Percentiles rank a stretch among this genome's conserved stretches.
Evolutionary conservation across 2,329 filamentous ascomycete species (phyloP).

Genomic region (Pseudocercospora fuligena): DNA sequence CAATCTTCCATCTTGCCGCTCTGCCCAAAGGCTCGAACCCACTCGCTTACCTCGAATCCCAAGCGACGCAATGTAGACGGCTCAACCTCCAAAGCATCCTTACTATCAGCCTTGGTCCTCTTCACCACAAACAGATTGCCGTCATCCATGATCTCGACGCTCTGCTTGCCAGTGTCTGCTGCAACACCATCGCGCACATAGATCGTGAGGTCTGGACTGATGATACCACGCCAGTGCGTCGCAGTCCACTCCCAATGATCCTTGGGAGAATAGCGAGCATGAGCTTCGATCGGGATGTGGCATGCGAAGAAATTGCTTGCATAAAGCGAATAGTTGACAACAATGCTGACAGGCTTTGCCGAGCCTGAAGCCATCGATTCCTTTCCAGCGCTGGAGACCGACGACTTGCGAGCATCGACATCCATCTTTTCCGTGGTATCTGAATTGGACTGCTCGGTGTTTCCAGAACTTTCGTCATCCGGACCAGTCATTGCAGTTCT

Average conservation of each 20-base stretch:
- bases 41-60: conserved; percentile 87
- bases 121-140: conserved; percentile 47
- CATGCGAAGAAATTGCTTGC: conserved; percentile 77
- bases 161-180: conserved; percentile 32
- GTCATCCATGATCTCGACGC: conserved; percentile 49
- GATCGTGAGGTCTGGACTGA: conserved; percentile 79
- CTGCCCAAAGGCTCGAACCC: conserved; percentile 56
- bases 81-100: conserved; percentile 41
- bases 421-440: conserved; percentile 30
- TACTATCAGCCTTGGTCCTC: conserved; percentile 43
- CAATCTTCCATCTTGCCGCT: conserved; percentile 18
- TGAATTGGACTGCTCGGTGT: conserved; percentile 9
- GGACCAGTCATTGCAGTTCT: conserved; percentile 16
- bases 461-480: conserved; percentile 15
- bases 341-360: conserved; percentile 70
- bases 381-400: conserved; percentile 10
- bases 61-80: conserved; percentile 68
- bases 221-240: conserved; percentile 84
- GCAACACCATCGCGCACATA: conserved; percentile 58
- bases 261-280: conserved; percentile 76
- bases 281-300: conserved; percentile 66
- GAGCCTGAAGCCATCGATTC: conserved; percentile 21
- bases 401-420: conserved; percentile 25
- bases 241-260: conserved; percentile 99
- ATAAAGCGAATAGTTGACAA: conserved; percentile 80